phyloP scores from a whole-genome alignment of 2,329 filamentous ascomycete species.

The Trichoderma aggressivum region DNA sequence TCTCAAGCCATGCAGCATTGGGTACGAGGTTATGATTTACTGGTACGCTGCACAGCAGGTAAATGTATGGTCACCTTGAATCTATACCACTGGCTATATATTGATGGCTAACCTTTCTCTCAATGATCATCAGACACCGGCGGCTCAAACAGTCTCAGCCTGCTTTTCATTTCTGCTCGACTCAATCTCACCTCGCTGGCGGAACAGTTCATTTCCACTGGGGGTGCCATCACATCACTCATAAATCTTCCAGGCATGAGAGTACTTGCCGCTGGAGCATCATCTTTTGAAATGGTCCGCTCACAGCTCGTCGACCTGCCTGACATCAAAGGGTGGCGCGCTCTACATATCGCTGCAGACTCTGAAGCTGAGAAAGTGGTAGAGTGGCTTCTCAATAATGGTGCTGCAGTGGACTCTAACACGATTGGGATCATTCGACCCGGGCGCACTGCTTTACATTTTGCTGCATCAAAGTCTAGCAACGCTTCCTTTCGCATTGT shows the following conservation, averaged over 20 bases:
- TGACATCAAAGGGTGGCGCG: not conserved
- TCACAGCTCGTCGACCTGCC: not conserved
- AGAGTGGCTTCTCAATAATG: not conserved
- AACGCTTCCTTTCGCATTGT: not conserved
- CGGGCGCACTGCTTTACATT: not conserved
- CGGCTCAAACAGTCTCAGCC: constrained; percentile 1
- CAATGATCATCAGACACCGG: too few species aligned
- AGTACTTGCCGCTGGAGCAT: too few species aligned
- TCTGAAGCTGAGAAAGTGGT: constrained; percentile 6
- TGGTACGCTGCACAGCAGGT: not conserved
- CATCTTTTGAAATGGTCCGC: not conserved
- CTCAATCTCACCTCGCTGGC: not conserved
- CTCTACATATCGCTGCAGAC: not conserved
- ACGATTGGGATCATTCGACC: not conserved
- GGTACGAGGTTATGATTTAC: too few species aligned
- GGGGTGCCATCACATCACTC: too few species aligned
- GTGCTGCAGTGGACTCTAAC: not conserved
- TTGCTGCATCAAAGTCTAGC: constrained; percentile 1
- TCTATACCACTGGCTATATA: not conserved
- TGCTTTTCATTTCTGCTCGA: not conserved
- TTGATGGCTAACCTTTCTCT: too few species aligned
- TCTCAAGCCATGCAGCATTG: too few species aligned
- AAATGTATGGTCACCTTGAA: not conserved
- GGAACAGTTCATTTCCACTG: too few species aligned
- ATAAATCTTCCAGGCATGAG: too few species aligned